Base-by-base conservation (phyloP, 108 stramenopile genomes). In the Mayamaea pseudoterrestris region DNA sequence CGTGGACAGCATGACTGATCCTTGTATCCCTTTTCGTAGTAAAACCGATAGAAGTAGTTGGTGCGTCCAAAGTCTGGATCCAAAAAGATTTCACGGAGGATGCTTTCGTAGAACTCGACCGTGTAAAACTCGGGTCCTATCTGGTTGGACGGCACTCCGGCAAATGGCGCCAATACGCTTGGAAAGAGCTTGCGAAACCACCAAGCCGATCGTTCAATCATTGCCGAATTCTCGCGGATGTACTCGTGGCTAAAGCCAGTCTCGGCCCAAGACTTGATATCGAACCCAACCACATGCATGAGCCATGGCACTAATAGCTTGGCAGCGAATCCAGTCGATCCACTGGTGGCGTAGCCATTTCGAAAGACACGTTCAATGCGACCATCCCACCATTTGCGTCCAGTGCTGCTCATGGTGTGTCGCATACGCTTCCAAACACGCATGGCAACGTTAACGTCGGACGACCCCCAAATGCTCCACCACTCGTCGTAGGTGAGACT, bases 61-160 rank as follows among this genome's bases (percentile, higher is more conserved):
- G 37, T 44, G 30, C 26, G 39, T 8, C 72, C 72, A 31, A 73
- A 73, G 27, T 73, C 72, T 0, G 72, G 72, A 53, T 73, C 72
- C 34, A 73, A 29, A 35, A 73, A 73, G 40, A 73, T 63, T 42
- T 59, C 72, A 44, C 60, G 51, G 30, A 73, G 39, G 31, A 73
- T 73, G 14, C 59, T 55, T 52, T 73, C 72, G 53, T 73, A 73
- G 32, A 73, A 73, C 46, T 73, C 66, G 27, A 43, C 44, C n/a
- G 72, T 73, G 61, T 73, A 73, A 34, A 73, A 73, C 32, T 73
- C 72, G 35, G 72, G 72, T 47, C 72, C 72, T 30, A 73, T 67
- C 32, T 73, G 72, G 52, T 73, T 73, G 25, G 72, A 60, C 5
- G 72, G 72, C 5, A 73, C 72, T 34, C 72, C 72, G n/a, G 62